A percentile compares a stretch with the other conserved stretches of the same genome.
Evolutionary conservation across 257 asterid genomes (phyloP).

Genomic region (Anisodus acutangulus): DNA sequence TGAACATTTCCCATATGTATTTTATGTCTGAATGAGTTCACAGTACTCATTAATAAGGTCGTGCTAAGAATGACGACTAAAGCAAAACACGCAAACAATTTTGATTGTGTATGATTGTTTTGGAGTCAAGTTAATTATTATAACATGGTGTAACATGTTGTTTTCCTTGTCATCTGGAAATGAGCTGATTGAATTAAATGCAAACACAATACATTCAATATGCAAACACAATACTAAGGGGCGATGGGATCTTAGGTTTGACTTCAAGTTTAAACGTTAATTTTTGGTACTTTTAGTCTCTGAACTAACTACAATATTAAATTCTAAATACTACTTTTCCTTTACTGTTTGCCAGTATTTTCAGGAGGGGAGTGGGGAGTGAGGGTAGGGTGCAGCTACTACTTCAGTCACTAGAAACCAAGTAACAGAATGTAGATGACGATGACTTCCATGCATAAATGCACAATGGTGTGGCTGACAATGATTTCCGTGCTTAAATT

Average conservation of each 20-base stretch:
- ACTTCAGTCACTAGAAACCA: neutral
- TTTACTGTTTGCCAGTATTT: no score
- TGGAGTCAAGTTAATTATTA: neutral
- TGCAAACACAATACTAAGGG: constrained; percentile 13
- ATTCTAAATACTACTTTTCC: no score
- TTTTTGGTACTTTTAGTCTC: neutral
- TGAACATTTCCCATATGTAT: neutral
- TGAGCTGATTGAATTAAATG: neutral
- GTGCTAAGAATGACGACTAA: neutral
- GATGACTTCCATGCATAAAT: neutral
- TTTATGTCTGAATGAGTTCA: constrained; percentile 5
- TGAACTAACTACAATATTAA: neutral
- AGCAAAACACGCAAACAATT: neutral
- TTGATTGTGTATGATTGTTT: neutral
- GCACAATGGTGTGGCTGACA: no score
- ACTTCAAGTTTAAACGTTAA: neutral
- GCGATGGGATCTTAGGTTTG: neutral
- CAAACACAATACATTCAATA: constrained; percentile 21
- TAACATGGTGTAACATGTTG: neutral
- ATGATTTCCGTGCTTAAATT: neutral
- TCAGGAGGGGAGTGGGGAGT: no score
- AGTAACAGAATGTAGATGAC: neutral
- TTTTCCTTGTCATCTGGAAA: neutral
- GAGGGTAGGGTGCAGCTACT: neutral
- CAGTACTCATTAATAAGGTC: neutral